Base-by-base conservation (phyloP, 2,329 filamentous ascomycete genomes). In the Spiromastix sp. region DNA sequence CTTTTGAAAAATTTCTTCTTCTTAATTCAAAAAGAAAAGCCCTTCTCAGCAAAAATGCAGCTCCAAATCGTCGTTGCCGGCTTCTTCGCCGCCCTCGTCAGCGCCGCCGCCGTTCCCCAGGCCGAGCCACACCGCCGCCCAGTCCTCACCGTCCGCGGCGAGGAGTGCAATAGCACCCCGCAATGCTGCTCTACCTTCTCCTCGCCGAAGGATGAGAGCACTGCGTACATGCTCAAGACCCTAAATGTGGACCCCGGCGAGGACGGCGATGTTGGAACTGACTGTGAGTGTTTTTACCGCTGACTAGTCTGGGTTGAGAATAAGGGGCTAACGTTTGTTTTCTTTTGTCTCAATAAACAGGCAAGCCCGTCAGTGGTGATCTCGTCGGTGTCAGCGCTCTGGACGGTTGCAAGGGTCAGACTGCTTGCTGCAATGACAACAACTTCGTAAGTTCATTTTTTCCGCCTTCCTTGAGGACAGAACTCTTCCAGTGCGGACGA, bases 351-450 rank as follows among this genome's bases (percentile, higher is more conserved):
- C n/a, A n/a, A n/a, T n/a, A 30, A 22, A 18, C 15, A 30, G 34
- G 34, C 27, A 4, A 36, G 13, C 34, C 26, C 12, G 30, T 36
- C 6, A 15, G 22, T 7, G 34, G 25, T 5, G n/a, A 9, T 13
- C 3, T 36, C 30, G 27, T 24, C n/a, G 6, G 24, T 19, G n/a
- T 36, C n/a, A 11, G 19, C 13, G 24, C 28, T 5, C 26, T 36
- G 15, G 28, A 36, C 15, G 34, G 25, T 4, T 36, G 34, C 34
- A 30, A 29, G 17, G 16, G 18, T 8, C 27, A 22, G 5, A 26
- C 34, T 8, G 34, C 30, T 12, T 36, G 34, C 27, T 36, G 34
- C 27, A 25, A 24, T 22, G 20, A 36, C 4, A 36, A 30, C 16
- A 36, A 30, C 16, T 15, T 36, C 11, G 34, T 36, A 18, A 34